Conservation (phyloP, 768 basidiomycete species). For the Kondoa subrosea region DNA sequence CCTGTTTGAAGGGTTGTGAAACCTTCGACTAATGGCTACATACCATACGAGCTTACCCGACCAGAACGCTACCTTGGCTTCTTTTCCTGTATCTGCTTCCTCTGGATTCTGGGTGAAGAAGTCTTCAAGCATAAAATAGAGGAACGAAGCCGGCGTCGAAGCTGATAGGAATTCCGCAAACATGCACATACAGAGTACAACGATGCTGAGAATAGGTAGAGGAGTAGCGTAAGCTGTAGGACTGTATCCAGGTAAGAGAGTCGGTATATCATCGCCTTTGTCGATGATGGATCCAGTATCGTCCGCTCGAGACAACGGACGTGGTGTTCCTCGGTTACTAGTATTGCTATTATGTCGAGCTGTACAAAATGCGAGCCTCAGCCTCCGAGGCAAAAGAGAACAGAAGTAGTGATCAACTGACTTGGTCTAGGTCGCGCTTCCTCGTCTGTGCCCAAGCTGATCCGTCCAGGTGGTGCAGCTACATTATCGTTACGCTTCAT, state of each 20-base stretch:
- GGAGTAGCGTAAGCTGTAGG: constrained; percentile 43
- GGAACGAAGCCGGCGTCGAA: constrained; percentile 35
- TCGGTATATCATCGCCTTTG: neutral
- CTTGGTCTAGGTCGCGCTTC: too few relatives aligned
- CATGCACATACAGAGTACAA: constrained; percentile 50
- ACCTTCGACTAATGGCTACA: constrained; percentile 37
- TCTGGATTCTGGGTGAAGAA: constrained; percentile 29
- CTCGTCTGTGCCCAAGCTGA: too few relatives aligned
- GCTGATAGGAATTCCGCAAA: constrained; percentile 87
- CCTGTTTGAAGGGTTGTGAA: neutral
- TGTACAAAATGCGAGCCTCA: too few relatives aligned
- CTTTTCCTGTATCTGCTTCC: constrained; percentile 49
- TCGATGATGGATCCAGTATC: neutral
- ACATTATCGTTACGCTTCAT: too few relatives aligned
- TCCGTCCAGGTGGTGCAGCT: too few relatives aligned
- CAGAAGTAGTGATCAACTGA: too few relatives aligned
- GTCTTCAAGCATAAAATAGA: constrained; percentile 23
- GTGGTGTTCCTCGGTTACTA: neutral
- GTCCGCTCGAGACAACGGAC: neutral
- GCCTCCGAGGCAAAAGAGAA: too few relatives aligned
- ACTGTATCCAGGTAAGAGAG: neutral
- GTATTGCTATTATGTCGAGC: neutral
- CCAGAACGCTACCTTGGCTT: constrained; percentile 75
- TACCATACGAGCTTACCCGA: constrained; percentile 60
- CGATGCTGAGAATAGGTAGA: constrained; percentile 68